Percentiles rank a stretch among this genome's conserved stretches.
These are phyloP conservation scores for Flaveria brownii DNA, from an alignment of 129 eudicot genomes.

Conservation along the genomic window DNA sequence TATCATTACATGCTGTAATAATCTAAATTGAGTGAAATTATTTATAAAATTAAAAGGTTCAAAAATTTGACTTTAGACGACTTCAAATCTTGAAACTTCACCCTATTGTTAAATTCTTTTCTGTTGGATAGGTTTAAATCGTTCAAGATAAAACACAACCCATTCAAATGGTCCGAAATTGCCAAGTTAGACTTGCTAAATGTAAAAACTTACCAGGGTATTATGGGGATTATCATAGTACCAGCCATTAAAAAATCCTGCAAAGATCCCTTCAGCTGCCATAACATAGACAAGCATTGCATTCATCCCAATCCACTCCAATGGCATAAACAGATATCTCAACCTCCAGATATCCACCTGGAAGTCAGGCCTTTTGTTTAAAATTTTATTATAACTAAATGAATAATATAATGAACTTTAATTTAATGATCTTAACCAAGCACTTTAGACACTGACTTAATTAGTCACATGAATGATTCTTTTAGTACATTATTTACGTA, in stretches of 20 bases:
- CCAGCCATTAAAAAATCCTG: constrained; percentile 94
- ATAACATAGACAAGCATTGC: constrained; percentile 92
- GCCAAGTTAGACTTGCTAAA: background rate
- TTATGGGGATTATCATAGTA: constrained; percentile 65
- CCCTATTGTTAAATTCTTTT: background rate
- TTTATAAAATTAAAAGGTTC: background rate
- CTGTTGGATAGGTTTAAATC: background rate
- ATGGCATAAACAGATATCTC: constrained; percentile 53
- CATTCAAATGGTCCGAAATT: background rate
- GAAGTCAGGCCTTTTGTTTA: constrained; percentile 7
- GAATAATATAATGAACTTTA: background rate
- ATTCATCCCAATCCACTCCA: constrained; percentile 94
- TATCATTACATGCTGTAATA: background rate
- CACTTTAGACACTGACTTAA: background rate
- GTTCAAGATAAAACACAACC: background rate
- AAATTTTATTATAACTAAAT: constrained; percentile 1
- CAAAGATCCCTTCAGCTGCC: constrained; percentile 96
- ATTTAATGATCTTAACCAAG: background rate
- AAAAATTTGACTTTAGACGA: background rate
- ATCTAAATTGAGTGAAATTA: background rate
- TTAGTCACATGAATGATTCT: background rate
- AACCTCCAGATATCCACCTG: constrained; percentile 72
- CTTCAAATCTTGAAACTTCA: background rate
- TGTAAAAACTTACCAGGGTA: constrained; percentile 55
- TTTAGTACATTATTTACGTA: background rate